A percentile compares a stretch with the other conserved stretches of the same genome.
phyloP scores from a whole-genome alignment of 139 green algal species.

The Choricystis sp. region DNA sequence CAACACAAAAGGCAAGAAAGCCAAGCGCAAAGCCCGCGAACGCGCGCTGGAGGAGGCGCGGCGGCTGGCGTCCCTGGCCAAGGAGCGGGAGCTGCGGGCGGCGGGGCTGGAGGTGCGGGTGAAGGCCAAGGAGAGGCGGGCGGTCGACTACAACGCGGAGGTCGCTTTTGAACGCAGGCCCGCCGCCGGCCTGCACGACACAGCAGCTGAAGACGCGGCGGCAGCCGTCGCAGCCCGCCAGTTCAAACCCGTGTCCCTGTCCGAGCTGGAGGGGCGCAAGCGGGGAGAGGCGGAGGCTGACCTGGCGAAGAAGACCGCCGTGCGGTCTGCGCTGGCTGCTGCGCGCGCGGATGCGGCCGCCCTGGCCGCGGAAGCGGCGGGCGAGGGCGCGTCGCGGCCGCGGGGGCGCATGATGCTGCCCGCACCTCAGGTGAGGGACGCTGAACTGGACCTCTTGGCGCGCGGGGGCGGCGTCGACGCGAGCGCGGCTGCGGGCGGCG shows the following conservation, averaged over 20 bases:
- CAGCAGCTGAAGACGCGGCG: conserved; percentile 37
- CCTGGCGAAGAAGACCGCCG: conserved; percentile 68
- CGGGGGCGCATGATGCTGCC: conserved; percentile 83
- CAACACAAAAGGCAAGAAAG: conserved; percentile 98
- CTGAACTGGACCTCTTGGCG: conserved; percentile 80
- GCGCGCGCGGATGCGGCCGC: conserved; percentile 37
- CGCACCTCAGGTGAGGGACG: conserved; percentile 61
- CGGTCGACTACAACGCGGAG: conserved; percentile 74
- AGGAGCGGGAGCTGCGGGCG: conserved; percentile 78
- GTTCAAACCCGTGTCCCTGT: conserved; percentile 72
- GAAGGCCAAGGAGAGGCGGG: conserved; percentile 13
- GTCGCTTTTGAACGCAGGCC: conserved; percentile 86
- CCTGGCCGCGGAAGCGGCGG: conserved; percentile 49
- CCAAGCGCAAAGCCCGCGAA: conserved; percentile 95
- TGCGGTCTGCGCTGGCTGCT: conserved; percentile 52
- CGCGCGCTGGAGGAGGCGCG: conserved; percentile 94
- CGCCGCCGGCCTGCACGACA: conserved; percentile 78
- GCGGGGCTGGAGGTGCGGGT: conserved; percentile 51
- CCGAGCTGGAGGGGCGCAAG: conserved; percentile 76
- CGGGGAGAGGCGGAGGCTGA: conserved; percentile 16
- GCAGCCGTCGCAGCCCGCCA: conserved; percentile 48
- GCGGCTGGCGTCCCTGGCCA: conserved; percentile 85
- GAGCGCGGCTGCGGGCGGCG: conserved; percentile 32
- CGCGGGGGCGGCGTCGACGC: conserved; percentile 34
- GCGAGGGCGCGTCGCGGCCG: conserved; percentile 17